Evolutionary conservation across 2,329 filamentous ascomycete genomes (phyloP), one percentile per base, ranked within the genome.

Genomic region (Aureobasidium melanogenum): DNA sequence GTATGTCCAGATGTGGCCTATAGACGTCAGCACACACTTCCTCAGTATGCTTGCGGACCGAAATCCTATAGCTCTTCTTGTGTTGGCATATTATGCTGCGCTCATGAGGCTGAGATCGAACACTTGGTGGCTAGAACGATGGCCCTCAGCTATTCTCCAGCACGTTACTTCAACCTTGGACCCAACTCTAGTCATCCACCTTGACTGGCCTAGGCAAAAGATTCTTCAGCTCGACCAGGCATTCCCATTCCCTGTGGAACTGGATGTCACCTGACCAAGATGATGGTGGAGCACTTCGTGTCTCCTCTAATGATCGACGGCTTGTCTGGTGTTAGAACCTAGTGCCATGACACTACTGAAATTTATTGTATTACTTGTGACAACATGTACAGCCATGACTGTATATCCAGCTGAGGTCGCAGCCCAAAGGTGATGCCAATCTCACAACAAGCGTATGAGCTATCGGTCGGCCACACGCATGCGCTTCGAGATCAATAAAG

Each of bases 1-100:
- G 46, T 61, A 52, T 24, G 19, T 61, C 17, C 47, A 54, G 12
- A 61, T 61, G 58, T 61, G 58, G 58, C 58, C 58, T 12, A 30
- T 61, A 10, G 19, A 61, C n/a, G 34, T 60, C 15, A 28, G 28
- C n/a, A 7, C 55, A 26, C n/a, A 39, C 34, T 58, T 48, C 10
- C 47, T 60, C 38, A 39, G 38, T 17, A 52, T 54, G 28, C 48
- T 56, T n/a, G 38, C 48, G 6, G 32, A 38, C 15, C 44, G 58
- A 10, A 8, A 46, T 28, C 14, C 58, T 4, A 28, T 61, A 5
- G 36, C 58, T 24, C 58, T 61, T 9, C 8, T 61, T 7, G 36
- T 61, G 3, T 26, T 61, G n/a, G 58, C 28, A 6, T 32, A 61
- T 22, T 61, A 61, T 26, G 59, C 41, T 2, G 59, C 50, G 22